A percentile compares a stretch with the other conserved stretches of the same genome.
Evolutionary conservation across 805 yeast species (phyloP).

Genomic region (Candida yuanshanica): DNA sequence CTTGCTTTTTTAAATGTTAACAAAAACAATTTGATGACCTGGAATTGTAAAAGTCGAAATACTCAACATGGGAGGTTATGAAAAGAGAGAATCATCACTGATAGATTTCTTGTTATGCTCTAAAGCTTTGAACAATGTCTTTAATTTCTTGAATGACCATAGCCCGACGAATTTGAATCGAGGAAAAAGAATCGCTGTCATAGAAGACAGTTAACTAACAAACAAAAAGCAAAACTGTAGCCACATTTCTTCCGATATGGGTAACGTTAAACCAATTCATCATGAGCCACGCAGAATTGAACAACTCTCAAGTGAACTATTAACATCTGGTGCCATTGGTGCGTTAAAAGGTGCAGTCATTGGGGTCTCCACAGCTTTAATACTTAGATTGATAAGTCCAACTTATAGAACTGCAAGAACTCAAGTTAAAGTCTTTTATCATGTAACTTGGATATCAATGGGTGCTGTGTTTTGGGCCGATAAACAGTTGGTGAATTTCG

Average conservation of each 20-base stretch:
- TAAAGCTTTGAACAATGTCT: no score
- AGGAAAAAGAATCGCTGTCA: no score
- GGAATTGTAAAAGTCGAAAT: no score
- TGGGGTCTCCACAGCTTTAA: conserved; percentile 29
- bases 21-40: no score
- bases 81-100: no score
- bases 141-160: no score
- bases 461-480: conserved; percentile 39
- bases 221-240: neutral
- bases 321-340: conserved; percentile 34
- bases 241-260: conserved; percentile 3
- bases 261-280: conserved; percentile 29
- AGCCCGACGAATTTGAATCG: no score
- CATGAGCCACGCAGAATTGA: conserved; percentile 32
- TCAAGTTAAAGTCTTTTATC: conserved; percentile 36
- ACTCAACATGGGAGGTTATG: no score
- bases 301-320: conserved; percentile 31
- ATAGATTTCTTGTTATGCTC: no score
- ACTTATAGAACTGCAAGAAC: conserved; percentile 32
- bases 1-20: no score
- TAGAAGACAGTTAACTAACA: neutral
- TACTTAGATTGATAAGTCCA: conserved; percentile 30
- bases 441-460: conserved; percentile 35
- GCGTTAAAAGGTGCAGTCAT: conserved; percentile 36
- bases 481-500: conserved; percentile 31